Evolutionary conservation across 169 alveolate species (phyloP).

Genomic region (Cryptosporidium tyzzeri): DNA sequence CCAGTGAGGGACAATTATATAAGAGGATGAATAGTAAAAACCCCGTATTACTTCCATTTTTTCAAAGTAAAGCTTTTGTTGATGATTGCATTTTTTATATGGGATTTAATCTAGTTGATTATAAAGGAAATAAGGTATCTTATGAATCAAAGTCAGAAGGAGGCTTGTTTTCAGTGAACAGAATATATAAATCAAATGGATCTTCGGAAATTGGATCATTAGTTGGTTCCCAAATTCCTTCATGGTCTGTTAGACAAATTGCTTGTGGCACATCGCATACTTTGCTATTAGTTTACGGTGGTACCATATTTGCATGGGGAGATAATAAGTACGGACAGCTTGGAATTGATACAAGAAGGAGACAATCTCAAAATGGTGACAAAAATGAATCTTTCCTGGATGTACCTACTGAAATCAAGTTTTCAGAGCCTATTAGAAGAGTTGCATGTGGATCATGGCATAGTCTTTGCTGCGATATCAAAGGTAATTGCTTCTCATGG

Average conservation of each 20-base stretch:
- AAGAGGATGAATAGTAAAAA: constrained; percentile 45
- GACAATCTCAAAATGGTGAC: neutral
- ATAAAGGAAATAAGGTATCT: constrained; percentile 17
- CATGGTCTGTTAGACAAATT: constrained; percentile 74
- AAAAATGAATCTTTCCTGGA: constrained; percentile 7
- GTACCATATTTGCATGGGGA: constrained; percentile 79
- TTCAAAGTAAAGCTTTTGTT: constrained; percentile 52
- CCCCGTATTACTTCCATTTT: constrained; percentile 40
- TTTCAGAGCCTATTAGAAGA: constrained; percentile 50
- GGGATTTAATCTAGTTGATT: constrained; percentile 51
- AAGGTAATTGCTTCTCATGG: constrained; percentile 71
- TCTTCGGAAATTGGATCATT: constrained; percentile 24
- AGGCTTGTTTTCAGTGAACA: constrained; percentile 27
- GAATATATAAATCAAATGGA: constrained; percentile 1
- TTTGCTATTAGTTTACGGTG: constrained; percentile 74
- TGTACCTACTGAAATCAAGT: constrained; percentile 41
- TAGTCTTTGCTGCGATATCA: constrained; percentile 46
- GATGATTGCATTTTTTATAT: constrained; percentile 35
- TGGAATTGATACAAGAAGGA: constrained; percentile 56
- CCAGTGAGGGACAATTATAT: constrained; percentile 11
- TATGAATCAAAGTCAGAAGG: constrained; percentile 5
- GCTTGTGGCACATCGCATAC: constrained; percentile 82
- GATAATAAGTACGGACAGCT: constrained; percentile 82
- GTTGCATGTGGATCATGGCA: constrained; percentile 64
- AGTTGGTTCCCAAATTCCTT: constrained; percentile 2